Conservation (phyloP, 164 flowering plant genomes). For the Platanus orientalis region DNA sequence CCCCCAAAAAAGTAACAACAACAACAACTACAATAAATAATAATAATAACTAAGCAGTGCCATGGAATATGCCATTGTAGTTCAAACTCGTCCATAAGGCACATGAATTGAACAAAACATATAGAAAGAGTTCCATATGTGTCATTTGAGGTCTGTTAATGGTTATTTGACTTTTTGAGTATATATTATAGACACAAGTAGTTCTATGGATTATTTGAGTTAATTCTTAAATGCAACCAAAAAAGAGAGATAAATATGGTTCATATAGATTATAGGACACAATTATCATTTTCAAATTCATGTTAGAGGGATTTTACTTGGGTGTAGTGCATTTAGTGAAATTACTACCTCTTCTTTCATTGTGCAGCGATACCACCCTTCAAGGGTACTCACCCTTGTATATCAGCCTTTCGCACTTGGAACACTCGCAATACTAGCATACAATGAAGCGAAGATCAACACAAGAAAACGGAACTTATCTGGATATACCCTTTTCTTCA, state of each 20-base stretch:
- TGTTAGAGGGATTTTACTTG: not conserved
- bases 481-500: conserved; percentile 62
- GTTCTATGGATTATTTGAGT: not conserved
- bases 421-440: conserved; percentile 28
- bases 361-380: conserved; percentile 33
- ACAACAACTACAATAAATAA: too few species aligned
- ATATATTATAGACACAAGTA: too few species aligned
- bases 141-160: too few species aligned
- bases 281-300: not conserved
- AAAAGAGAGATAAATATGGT: not conserved
- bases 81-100: too few species aligned
- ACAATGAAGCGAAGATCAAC: conserved; percentile 36
- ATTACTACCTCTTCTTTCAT: not conserved
- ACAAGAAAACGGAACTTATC: conserved; percentile 36
- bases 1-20: too few species aligned
- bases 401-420: conserved; percentile 47
- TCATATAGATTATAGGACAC: not conserved
- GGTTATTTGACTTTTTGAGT: too few species aligned
- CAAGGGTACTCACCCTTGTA: conserved; percentile 40
- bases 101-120: too few species aligned
- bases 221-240: not conserved
- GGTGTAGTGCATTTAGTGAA: not conserved
- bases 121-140: too few species aligned
- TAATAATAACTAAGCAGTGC: too few species aligned
- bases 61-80: too few species aligned